phyloP scores from a whole-genome alignment of 2,329 filamentous ascomycete species.

The Rhynchosporium secalis region DNA sequence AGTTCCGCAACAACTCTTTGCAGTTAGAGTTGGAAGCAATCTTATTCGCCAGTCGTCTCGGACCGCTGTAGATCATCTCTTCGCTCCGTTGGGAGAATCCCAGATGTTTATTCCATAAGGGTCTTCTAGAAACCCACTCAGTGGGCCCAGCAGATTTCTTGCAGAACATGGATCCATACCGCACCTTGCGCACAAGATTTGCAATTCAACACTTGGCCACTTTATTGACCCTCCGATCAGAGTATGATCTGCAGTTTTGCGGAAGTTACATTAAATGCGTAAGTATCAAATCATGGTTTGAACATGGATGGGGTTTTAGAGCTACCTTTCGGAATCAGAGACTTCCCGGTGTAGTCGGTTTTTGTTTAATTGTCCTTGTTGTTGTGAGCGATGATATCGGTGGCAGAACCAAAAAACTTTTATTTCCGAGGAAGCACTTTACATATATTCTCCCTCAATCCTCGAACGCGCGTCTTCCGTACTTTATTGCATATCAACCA shows the following conservation, averaged over 20 bases:
- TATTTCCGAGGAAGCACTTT: neutral
- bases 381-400: conserved; percentile 12
- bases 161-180: neutral
- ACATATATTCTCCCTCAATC: conserved; percentile 9
- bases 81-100: neutral
- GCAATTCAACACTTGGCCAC: neutral
- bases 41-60: neutral
- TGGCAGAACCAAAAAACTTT: conserved; percentile 7
- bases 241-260: conserved; percentile 12
- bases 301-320: conserved; percentile 10
- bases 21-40: neutral
- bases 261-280: neutral
- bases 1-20: neutral
- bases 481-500: conserved; percentile 6
- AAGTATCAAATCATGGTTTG: neutral
- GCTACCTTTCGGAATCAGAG: neutral
- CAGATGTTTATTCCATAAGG: neutral
- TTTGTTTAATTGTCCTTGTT: neutral
- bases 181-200: neutral
- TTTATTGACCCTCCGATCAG: neutral
- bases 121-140: no score
- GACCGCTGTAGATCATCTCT: neutral
- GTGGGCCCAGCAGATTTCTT: neutral
- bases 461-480: neutral
- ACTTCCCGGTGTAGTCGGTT: neutral